Conservation (phyloP, 2,329 filamentous ascomycete genomes). For the Colletotrichum kahawae region DNA sequence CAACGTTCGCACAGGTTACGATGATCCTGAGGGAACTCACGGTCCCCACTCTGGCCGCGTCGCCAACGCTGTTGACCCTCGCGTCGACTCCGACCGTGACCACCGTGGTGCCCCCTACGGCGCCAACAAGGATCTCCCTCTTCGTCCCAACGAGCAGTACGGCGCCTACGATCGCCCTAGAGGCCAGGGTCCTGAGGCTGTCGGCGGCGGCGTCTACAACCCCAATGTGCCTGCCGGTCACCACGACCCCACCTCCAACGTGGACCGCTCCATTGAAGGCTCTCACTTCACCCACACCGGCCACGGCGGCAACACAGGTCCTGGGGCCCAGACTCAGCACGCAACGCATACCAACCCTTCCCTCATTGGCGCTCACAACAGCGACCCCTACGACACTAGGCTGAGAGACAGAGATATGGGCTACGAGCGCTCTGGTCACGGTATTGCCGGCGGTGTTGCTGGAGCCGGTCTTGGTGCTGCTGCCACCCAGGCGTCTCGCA, state of each 20-base stretch:
- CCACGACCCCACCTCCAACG: constrained; percentile 8
- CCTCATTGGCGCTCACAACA: background rate
- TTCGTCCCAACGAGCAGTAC: constrained; percentile 11
- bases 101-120: constrained; percentile 18
- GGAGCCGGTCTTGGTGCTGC: constrained; percentile 13
- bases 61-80: constrained; percentile 4
- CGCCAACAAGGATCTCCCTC: constrained; percentile 13
- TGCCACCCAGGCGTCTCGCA: constrained; percentile 2
- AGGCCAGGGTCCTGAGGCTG: background rate
- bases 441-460: background rate
- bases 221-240: background rate
- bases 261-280: constrained; percentile 12
- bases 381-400: constrained; percentile 17
- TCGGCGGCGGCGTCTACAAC: constrained; percentile 14
- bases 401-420: constrained; percentile 21
- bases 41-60: constrained; percentile 1
- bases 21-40: constrained; percentile 1
- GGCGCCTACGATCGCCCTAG: background rate
- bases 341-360: constrained; percentile 6
- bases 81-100: constrained; percentile 19
- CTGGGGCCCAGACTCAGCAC: constrained; percentile 1
- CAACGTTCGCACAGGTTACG: background rate
- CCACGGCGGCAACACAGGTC: background rate
- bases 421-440: constrained; percentile 14
- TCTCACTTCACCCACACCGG: constrained; percentile 16